A percentile compares a stretch with the other conserved stretches of the same genome.
These are phyloP conservation scores for carrot (Daucus carota) DNA, from an alignment of 129 eudicot genomes.

Conservation along the genomic window DNA sequence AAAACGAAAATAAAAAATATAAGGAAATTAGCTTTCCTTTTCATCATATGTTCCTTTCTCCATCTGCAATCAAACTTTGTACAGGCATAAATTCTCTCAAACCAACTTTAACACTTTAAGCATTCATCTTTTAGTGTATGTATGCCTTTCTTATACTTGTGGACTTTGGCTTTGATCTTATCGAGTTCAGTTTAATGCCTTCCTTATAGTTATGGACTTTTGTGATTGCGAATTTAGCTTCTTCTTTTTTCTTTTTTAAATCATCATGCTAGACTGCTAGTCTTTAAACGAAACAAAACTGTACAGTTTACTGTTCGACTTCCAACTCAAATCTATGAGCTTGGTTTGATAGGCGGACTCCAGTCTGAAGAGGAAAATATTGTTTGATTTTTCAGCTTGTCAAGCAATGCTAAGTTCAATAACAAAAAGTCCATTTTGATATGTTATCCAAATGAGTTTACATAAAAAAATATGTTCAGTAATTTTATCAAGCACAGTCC, in stretches of 20 bases:
- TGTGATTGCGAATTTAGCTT: neutral
- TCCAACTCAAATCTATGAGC: too few relatives aligned
- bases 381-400: too few relatives aligned
- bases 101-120: conserved; percentile 4
- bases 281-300: too few relatives aligned
- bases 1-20: neutral
- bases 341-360: too few relatives aligned
- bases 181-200: too few relatives aligned
- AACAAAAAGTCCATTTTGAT: too few relatives aligned
- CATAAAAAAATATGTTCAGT: too few relatives aligned
- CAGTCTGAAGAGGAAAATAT: too few relatives aligned
- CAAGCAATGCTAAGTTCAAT: too few relatives aligned
- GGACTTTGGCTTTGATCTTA: neutral
- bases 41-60: conserved; percentile 20
- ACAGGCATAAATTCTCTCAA: conserved; percentile 4
- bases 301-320: too few relatives aligned
- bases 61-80: conserved; percentile 24
- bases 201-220: conserved; percentile 2
- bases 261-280: neutral
- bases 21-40: neutral
- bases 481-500: too few relatives aligned
- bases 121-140: conserved; percentile 6
- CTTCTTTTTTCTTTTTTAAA: neutral
- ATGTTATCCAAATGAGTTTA: too few relatives aligned
- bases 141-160: conserved; percentile 18